Evolutionary conservation across 306 rosid genomes (phyloP), one percentile per base, ranked within the genome.

Genomic region (Casuarina glauca): DNA sequence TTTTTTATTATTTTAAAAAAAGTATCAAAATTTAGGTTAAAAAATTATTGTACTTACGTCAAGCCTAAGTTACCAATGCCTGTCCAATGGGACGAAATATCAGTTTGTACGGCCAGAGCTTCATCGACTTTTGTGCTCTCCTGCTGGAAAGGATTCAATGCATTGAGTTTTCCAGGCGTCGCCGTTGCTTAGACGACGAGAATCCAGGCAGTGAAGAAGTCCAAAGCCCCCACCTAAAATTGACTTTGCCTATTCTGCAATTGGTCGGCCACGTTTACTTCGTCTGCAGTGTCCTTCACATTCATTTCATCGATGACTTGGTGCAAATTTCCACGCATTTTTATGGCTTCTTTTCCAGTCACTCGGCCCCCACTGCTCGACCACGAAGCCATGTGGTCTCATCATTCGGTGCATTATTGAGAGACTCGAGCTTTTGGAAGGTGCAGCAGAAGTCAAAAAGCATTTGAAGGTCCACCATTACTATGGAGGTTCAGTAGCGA

Each of bases 321-420:
- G 32, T 0, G 32, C 32, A 61, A 1, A 1, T 36, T 62, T 62
- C 69, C 69, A 36, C 44, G 42, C 69, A 13, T 35, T 9, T 62
- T 1, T 35, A 36, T 62, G 69, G 36, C 44, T 62, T 62, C 6
- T 38, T 36, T 62, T 20, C 36, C 1, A 9, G 64, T 58, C 64
- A 58, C 39, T 6, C 36, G 64, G 20, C 64, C 5, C 36, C 9
- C 2, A 0, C 9, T 19, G 19, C 35, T 6, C 32, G 32, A 26
- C 32, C 32, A 26, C 32, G 32, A n/a, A 42, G 67, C 17, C 74
- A 64, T 5, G 80, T 68, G 74, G 41, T 5, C 9, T 15, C 55
- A 45, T 16, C 48, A 69, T 54, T 32, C 4, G 63, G 74, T 69
- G 36, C 69, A 10, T 43, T 64, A 9, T 43, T 69, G 55, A 77